Evolutionary conservation across 2,329 filamentous ascomycete genomes (phyloP).

Genomic region (Cryphonectria carpinicola): DNA sequence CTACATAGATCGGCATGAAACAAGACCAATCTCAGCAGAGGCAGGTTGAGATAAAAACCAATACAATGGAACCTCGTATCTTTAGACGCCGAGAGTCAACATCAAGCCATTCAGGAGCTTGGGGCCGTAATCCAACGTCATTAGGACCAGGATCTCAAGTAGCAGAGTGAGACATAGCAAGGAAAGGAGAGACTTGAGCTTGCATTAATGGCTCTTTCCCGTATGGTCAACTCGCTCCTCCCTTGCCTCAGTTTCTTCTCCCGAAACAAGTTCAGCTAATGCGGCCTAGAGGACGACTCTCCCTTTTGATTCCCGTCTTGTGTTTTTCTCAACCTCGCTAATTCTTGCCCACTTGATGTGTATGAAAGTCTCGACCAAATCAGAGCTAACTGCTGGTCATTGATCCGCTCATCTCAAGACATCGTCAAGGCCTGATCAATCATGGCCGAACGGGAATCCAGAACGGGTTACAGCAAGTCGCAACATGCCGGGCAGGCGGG

Average conservation of each 20-base stretch:
- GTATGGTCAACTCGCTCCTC: neutral
- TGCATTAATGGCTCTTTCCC: neutral
- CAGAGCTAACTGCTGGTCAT: neutral
- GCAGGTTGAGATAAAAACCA: neutral
- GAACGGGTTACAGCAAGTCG: slow-evolving; percentile 22
- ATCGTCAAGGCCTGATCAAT: neutral
- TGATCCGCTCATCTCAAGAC: neutral
- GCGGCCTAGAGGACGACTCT: neutral
- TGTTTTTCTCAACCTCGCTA: neutral
- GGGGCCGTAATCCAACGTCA: neutral
- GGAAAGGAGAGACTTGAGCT: neutral
- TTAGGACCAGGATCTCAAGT: neutral
- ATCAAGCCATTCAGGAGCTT: neutral
- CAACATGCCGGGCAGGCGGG: slow-evolving; percentile 20
- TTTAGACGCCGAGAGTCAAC: neutral
- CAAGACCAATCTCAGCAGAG: neutral
- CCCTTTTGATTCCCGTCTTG: neutral
- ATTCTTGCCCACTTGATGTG: neutral
- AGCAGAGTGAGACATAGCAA: neutral
- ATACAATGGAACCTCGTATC: slow-evolving; percentile 1
- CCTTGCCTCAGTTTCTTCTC: neutral
- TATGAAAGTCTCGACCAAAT: neutral
- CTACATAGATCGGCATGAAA: neutral
- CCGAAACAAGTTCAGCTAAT: neutral
- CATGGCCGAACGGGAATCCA: neutral